A percentile compares a stretch with the other conserved stretches of the same genome.
Evolutionary conservation across 768 basidiomycete species (phyloP).

Genomic region (Boletus vinaceobasis): DNA sequence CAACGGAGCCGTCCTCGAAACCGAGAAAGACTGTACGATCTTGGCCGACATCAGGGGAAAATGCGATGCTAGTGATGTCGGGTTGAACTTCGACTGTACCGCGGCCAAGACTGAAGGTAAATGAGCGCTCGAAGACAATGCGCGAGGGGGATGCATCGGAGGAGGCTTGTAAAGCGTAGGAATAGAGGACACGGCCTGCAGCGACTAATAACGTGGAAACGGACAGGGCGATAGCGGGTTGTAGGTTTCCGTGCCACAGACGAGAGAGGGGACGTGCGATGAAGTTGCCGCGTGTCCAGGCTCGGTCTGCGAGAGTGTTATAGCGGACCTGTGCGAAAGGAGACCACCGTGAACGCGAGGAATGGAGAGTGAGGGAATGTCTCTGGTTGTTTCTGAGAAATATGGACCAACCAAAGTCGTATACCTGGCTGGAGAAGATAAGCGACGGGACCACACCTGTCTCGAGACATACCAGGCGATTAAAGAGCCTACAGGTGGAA

Average conservation of each 20-base stretch:
- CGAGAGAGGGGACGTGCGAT: conserved; percentile 62
- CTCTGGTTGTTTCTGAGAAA: conserved; percentile 51
- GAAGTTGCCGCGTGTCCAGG: conserved; percentile 51
- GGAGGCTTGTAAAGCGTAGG: conserved; percentile 46
- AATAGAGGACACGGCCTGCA: conserved; percentile 55
- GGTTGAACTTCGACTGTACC: conserved; percentile 28
- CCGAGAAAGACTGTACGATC: conserved; percentile 51
- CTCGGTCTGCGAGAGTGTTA: conserved; percentile 47
- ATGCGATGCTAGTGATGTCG: conserved; percentile 56
- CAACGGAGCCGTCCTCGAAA: conserved; percentile 57
- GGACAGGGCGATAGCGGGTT: conserved; percentile 56
- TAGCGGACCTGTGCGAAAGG: conserved; percentile 45
- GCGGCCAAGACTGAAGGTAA: conserved; percentile 35
- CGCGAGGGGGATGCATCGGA: conserved; percentile 37
- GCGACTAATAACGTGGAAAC: conserved; percentile 56
- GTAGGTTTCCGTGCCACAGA: conserved; percentile 54
- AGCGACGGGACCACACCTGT: background rate
- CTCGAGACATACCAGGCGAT: conserved; percentile 38
- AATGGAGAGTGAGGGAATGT: conserved; percentile 50
- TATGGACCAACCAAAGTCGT: conserved; percentile 55
- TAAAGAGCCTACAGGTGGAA: conserved; percentile 27
- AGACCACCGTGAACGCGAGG: conserved; percentile 44
- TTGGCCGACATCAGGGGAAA: conserved; percentile 42
- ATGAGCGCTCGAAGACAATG: conserved; percentile 46
- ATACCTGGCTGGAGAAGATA: conserved; percentile 41